Percentiles rank a stretch among this genome's conserved stretches.
These are phyloP conservation scores for Flaveria robusta DNA, from an alignment of 129 eudicot species.

Conservation along the genomic window DNA sequence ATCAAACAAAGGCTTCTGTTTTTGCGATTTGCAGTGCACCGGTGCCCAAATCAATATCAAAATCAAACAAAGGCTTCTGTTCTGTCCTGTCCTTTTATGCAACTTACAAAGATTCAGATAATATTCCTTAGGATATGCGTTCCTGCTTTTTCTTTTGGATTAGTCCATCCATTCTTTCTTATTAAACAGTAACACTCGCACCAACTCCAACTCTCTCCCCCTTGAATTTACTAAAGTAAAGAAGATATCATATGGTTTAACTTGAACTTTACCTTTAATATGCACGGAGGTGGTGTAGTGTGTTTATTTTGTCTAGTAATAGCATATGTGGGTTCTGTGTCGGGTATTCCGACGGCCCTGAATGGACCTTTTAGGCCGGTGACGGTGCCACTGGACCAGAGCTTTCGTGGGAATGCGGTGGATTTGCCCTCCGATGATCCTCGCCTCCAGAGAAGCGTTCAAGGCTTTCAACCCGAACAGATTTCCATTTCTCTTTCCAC, in stretches of 20 bases:
- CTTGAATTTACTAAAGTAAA: neutral
- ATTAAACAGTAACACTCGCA: no score
- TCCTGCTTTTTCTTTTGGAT: no score
- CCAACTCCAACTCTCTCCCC: neutral
- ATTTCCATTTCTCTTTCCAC: slow-evolving; percentile 75
- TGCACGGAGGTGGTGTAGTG: slow-evolving; percentile 14
- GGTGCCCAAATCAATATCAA: no score
- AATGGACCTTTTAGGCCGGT: slow-evolving; percentile 86
- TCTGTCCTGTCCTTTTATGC: neutral
- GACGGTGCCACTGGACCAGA: slow-evolving; percentile 67
- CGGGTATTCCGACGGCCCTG: slow-evolving; percentile 66
- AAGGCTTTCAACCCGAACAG: slow-evolving; percentile 82
- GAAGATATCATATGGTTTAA: no score
- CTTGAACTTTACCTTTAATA: no score
- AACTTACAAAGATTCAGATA: slow-evolving; percentile 23
- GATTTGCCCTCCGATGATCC: slow-evolving; percentile 83
- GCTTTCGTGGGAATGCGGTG: slow-evolving; percentile 77
- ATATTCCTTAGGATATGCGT: slow-evolving; percentile 37
- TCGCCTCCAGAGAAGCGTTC: slow-evolving; percentile 56
- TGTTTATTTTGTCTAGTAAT: no score
- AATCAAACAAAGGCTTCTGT: no score
- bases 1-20: no score
- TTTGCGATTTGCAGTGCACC: no score
- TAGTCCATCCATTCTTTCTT: neutral
- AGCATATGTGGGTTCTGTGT: no score